Evolutionary conservation across 768 basidiomycete species (phyloP), one percentile per base, ranked within the genome.

Genomic region (Clitopilus passeckerianus): DNA sequence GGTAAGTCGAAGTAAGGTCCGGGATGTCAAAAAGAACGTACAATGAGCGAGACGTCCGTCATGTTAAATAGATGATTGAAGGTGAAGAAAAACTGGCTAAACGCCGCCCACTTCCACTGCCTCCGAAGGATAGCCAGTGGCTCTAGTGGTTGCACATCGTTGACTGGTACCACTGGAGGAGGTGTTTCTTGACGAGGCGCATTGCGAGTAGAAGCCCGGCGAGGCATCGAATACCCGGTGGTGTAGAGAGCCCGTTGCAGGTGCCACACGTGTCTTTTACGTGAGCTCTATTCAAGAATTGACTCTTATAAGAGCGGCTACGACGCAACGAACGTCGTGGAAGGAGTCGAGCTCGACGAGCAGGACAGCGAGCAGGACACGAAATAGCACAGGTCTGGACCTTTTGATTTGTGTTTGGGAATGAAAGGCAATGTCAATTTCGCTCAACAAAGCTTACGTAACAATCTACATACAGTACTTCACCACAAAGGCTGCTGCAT

Each of bases 31-130:
- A 58, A 44, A 59, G 53, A 56, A 71, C 80, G 63, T 69, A 91
- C 91, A 59, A 74, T 68, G 41, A 91, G 74, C 44, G 90, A 78
- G 62, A 94, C 82, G 66, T 91, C 89, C 46, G 81, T 73, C 76
- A 89, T 80, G 37, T 85, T 78, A 63, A 95, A 83, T 59, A 95
- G 78, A 54, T 82, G 81, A 53, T 82, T 79, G 75, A 95, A 96
- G 24, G 89, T 93, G 71, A 82, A 88, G 74, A 92, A 88, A 80
- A 96, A 95, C 71, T 95, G 93, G 72, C 84, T 83, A 72, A 95
- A 90, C 23, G 89, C 89, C 5, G 94, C 94, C 93, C 93, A 96
- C 79, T 90, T 87, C 92, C 92, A 95, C 63, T 93, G 84, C 59
- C 77, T 85, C 58, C 94, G 81, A 56, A 97, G 86, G 27, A 75